Evolutionary conservation across 208 protist species (phyloP).

Genomic region (Crithidia brevicula): DNA sequence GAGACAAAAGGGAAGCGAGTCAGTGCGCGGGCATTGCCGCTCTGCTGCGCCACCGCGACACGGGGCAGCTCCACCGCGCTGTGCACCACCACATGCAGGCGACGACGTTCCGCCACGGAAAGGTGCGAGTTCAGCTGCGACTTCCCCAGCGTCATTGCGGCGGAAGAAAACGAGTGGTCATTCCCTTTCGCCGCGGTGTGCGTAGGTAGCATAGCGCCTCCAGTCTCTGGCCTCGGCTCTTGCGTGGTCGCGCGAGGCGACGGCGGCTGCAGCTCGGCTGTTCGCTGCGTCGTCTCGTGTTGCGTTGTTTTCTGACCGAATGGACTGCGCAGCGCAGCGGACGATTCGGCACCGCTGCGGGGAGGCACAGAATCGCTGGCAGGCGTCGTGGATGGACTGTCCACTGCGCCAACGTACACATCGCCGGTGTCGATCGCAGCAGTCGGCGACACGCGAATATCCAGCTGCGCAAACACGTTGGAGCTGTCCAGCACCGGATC

Average conservation of each 20-base stretch:
- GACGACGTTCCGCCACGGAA: conserved; percentile 25
- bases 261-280: too few relatives aligned
- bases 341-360: conserved; percentile 2
- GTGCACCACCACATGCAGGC: conserved; percentile 59
- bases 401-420: not conserved
- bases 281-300: too few relatives aligned
- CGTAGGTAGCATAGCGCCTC: too few relatives aligned
- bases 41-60: conserved; percentile 38
- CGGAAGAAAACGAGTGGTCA: too few relatives aligned
- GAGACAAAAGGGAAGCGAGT: conserved; percentile 18
- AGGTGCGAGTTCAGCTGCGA: not conserved
- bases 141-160: not conserved
- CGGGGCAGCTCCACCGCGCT: conserved; percentile 60
- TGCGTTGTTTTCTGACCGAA: too few relatives aligned
- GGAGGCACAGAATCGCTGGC: conserved; percentile 5
- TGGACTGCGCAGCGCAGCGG: not conserved
- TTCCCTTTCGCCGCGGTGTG: too few relatives aligned
- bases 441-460: conserved; percentile 9
- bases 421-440: not conserved
- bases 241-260: too few relatives aligned
- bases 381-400: not conserved
- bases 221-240: too few relatives aligned
- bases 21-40: not conserved
- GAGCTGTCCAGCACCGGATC: conserved; percentile 57
- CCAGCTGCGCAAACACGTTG: conserved; percentile 49